Percentiles rank a stretch among this genome's conserved stretches.
Conservation (phyloP, 352 stramenopile genomes). For the Poterioochromonas sp. region DNA sequence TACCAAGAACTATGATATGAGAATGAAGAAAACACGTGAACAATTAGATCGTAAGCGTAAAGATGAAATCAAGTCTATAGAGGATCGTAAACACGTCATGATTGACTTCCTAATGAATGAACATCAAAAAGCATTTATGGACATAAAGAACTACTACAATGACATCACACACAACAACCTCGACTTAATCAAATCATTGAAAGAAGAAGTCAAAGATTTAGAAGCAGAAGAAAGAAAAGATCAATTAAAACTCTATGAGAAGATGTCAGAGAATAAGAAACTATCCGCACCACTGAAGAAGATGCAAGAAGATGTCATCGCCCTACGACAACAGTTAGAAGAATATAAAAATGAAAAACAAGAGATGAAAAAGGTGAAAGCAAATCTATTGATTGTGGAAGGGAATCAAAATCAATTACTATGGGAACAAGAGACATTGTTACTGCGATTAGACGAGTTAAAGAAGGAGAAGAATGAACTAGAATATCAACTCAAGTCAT, state of each 20-base stretch:
- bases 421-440: constrained; percentile 74
- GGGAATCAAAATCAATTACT: constrained; percentile 69
- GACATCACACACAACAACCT: constrained; percentile 93
- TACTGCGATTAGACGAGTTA: constrained; percentile 21
- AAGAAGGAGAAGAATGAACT: constrained; percentile 71
- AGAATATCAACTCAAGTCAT: constrained; percentile 69
- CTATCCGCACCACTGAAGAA: constrained; percentile 85
- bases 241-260: constrained; percentile 84
- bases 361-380: constrained; percentile 52
- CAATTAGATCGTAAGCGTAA: constrained; percentile 67
- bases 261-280: constrained; percentile 83
- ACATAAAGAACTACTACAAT: constrained; percentile 95
- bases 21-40: constrained; percentile 60
- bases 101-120: constrained; percentile 79
- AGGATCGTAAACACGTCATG: constrained; percentile 80
- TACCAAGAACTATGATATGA: constrained; percentile 42
- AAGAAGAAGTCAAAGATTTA: constrained; percentile 85
- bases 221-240: constrained; percentile 85
- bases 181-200: constrained; percentile 87
- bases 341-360: constrained; percentile 54
- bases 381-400: constrained; percentile 69
- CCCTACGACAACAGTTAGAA: constrained; percentile 51
- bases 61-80: constrained; percentile 69
- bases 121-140: constrained; percentile 81
- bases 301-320: constrained; percentile 55